Base-by-base conservation (phyloP, 108 stramenopile species). In the Stephanodiscus minutulus region DNA sequence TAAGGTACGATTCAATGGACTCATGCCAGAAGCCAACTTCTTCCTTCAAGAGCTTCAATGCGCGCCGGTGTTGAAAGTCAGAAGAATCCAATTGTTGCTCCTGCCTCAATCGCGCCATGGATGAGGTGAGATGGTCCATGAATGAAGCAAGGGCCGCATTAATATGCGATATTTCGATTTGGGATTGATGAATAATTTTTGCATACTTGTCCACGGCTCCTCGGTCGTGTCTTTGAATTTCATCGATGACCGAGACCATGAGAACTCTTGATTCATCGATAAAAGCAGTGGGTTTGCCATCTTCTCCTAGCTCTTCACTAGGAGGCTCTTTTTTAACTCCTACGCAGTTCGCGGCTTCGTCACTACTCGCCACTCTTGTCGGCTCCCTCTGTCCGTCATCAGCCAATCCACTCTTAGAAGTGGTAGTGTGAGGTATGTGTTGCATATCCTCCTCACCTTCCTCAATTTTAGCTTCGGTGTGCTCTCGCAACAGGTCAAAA, bases 141-240 rank as follows among this genome's bases (percentile, higher is more conserved):
- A 79, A 79, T 20, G 67, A 72, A 44, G 78, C 72, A 39, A 73
- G 66, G 15, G 72, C 48, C 31, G 68, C 36, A 27, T 21, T 43
- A 41, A 72, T 58, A 59, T 73, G 66, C 57, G 72, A 72, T 0
- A 47, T 39, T 50, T 68, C 71, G 37, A 79, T 57, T 20, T 58
- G 52, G 22, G 61, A 37, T 31, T 76, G 67, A 41, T 76, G 67
- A 24, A 68, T 53, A 36, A 76, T 61, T 27, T 76, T 68, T 20
- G 74, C 61, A 54, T 68, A 76, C 56, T 57, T 68, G 57, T 68
- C 67, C 12, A 12, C 41, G 7, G 25, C 54, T 56, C 46, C 67
- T 56, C 1, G 67, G 61, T 22, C 39, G 22, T n/a, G 1, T 15
- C 17, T 20, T 24, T 68, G 24, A 47, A 74, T 68, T 28, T 21